Conservation (phyloP, 2,329 filamentous ascomycete species). For the Bipolaris gigantea region DNA sequence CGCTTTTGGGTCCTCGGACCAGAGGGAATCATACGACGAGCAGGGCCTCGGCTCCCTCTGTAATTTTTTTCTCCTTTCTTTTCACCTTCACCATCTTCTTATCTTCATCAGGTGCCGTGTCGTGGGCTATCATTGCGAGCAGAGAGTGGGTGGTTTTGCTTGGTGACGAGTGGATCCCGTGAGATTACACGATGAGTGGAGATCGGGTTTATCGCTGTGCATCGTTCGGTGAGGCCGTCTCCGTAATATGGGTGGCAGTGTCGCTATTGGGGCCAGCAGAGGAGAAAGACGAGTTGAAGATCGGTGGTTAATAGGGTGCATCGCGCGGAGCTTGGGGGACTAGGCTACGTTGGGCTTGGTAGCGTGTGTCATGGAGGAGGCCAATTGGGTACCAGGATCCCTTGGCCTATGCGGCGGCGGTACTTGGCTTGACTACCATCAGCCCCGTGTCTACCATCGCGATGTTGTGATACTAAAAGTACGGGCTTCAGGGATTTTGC, state of each 20-base stretch:
- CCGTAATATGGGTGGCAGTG: background rate
- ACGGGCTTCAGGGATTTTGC: background rate
- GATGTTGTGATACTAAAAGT: background rate
- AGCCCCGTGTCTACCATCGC: background rate
- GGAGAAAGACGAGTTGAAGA: constrained; percentile 6
- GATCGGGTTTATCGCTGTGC: constrained; percentile 3
- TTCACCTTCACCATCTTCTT: too few relatives aligned
- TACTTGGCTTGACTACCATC: too few relatives aligned
- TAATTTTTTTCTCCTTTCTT: background rate
- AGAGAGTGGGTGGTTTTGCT: background rate
- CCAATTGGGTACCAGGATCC: too few relatives aligned
- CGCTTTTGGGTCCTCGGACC: too few relatives aligned
- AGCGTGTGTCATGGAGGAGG: background rate
- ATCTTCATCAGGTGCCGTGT: too few relatives aligned
- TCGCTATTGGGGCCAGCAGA: background rate
- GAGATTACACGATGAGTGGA: background rate
- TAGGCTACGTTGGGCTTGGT: background rate
- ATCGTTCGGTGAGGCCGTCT: background rate
- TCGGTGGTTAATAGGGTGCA: constrained; percentile 7
- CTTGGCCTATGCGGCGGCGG: too few relatives aligned
- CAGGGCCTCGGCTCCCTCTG: background rate
- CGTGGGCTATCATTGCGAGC: background rate
- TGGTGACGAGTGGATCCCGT: background rate
- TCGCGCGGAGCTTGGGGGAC: background rate
- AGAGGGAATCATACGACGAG: too few relatives aligned